Conservation (phyloP, 805 yeast species). For the Starmerella sp. region DNA sequence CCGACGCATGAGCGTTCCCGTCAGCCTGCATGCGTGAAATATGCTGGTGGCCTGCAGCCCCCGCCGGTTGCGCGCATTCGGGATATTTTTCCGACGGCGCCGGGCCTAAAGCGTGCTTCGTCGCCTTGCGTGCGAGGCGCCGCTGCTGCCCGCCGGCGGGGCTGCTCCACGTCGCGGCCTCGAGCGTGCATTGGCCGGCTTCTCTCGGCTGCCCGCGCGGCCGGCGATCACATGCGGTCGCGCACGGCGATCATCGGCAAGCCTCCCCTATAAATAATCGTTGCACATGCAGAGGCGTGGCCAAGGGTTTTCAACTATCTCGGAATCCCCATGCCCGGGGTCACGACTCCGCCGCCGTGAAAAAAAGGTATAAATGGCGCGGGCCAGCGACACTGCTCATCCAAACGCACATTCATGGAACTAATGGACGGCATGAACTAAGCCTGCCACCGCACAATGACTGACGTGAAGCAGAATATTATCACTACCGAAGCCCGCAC, state of each 20-base stretch:
- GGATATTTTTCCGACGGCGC: too few species aligned
- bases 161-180: too few species aligned
- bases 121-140: too few species aligned
- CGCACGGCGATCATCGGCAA: background rate
- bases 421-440: background rate
- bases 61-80: too few species aligned
- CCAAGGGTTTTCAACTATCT: background rate
- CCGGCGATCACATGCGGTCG: background rate
- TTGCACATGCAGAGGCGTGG: background rate
- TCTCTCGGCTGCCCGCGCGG: too few species aligned
- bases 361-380: background rate
- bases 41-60: too few species aligned
- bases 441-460: background rate
- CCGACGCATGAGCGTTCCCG: too few species aligned
- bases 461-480: background rate
- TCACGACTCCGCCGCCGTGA: background rate
- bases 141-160: too few species aligned
- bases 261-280: background rate
- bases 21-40: too few species aligned
- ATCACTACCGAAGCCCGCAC: background rate
- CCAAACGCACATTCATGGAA: background rate
- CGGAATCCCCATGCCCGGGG: background rate
- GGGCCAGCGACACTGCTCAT: too few species aligned
- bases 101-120: too few species aligned
- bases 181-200: too few species aligned